Evolutionary conservation across 169 alveolate genomes (phyloP).

Genomic region (Cryptosporidium ubiquitum): DNA sequence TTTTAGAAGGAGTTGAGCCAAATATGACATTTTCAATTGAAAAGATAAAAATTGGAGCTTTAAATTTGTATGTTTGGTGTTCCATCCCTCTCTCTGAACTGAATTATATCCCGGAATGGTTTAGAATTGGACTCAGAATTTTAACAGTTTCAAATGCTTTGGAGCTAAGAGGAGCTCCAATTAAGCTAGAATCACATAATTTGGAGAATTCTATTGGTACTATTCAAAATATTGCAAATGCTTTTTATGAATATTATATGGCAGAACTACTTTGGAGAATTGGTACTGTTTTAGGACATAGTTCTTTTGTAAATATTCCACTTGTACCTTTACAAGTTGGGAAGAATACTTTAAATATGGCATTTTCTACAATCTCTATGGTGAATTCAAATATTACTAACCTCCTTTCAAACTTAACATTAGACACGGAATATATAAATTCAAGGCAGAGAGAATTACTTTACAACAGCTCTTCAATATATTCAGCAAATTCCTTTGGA

Average conservation of each 20-base stretch:
- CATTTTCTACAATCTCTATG: slow-evolving; percentile 89
- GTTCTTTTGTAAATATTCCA: slow-evolving; percentile 89
- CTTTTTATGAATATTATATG: slow-evolving; percentile 68
- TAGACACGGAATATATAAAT: slow-evolving; percentile 90
- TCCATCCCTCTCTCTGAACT: slow-evolving; percentile 48
- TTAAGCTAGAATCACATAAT: slow-evolving; percentile 55
- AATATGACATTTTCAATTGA: slow-evolving; percentile 57
- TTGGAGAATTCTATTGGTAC: slow-evolving; percentile 61
- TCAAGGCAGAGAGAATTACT: slow-evolving; percentile 83
- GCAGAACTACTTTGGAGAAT: slow-evolving; percentile 79
- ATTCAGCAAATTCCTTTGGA: background rate
- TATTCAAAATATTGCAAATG: slow-evolving; percentile 28
- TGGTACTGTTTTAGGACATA: slow-evolving; percentile 88
- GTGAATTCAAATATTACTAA: slow-evolving; percentile 87
- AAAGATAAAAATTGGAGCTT: slow-evolving; percentile 44
- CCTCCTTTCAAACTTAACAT: slow-evolving; percentile 87
- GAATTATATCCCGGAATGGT: slow-evolving; percentile 63
- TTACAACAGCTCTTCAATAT: background rate
- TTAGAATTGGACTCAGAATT: slow-evolving; percentile 66
- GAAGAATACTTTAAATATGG: slow-evolving; percentile 87
- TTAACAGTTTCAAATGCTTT: slow-evolving; percentile 66
- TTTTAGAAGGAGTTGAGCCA: background rate
- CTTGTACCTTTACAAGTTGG: slow-evolving; percentile 89
- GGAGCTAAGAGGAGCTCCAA: slow-evolving; percentile 76
- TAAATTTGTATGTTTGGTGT: slow-evolving; percentile 70